Evolutionary conservation across 164 flowering plant genomes (phyloP).

Genomic region (Umbilicus rupestris): DNA sequence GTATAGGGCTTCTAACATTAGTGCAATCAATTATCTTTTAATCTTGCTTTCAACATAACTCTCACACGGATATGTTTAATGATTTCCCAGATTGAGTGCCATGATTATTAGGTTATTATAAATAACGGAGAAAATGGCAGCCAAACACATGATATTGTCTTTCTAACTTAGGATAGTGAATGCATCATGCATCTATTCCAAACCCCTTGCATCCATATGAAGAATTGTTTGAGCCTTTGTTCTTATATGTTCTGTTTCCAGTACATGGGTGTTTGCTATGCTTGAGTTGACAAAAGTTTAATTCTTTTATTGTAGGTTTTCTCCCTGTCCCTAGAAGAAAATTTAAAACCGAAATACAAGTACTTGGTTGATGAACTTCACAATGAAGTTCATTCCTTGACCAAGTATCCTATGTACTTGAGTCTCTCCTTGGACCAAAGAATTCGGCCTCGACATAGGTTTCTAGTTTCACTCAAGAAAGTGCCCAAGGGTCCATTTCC

Average conservation of each 20-base stretch:
- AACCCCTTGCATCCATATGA: no score
- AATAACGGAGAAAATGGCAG: background rate
- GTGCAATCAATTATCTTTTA: no score
- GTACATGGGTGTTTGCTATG: background rate
- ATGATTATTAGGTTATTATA: background rate
- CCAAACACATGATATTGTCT: no score
- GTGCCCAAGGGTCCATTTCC: slow-evolving; percentile 95
- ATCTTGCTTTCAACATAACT: no score
- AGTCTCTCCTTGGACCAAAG: slow-evolving; percentile 92
- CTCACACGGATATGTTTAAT: background rate
- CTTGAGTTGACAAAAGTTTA: background rate
- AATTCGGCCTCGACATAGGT: slow-evolving; percentile 92
- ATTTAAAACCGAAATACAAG: slow-evolving; percentile 79
- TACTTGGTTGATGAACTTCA: slow-evolving; percentile 79
- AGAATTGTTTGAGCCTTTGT: no score
- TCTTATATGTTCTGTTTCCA: background rate
- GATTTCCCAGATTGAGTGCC: background rate
- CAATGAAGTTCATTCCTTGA: slow-evolving; percentile 72
- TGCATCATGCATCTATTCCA: no score
- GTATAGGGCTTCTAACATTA: no score
- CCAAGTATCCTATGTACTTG: slow-evolving; percentile 83
- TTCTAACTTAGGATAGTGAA: no score
- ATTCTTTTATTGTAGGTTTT: slow-evolving; percentile 48
- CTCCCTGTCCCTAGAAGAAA: slow-evolving; percentile 79
- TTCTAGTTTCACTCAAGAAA: slow-evolving; percentile 76